A percentile compares a stretch with the other conserved stretches of the same genome.
Conservation (phyloP, 2,329 filamentous ascomycete genomes). For the Trichoderma koningiopsis region DNA sequence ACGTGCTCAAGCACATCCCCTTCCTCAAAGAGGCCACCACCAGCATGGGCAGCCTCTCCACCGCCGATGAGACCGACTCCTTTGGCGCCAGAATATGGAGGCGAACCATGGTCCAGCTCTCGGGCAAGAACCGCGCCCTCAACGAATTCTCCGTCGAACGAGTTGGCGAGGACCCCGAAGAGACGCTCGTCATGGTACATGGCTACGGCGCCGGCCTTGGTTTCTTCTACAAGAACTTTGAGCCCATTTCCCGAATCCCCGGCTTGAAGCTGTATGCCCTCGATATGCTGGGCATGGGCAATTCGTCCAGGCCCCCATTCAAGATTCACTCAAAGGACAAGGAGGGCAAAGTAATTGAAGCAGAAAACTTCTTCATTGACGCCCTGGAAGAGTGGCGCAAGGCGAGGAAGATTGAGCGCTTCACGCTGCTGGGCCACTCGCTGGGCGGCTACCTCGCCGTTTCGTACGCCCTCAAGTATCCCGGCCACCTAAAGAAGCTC, state of each 20-base stretch:
- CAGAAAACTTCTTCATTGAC: conserved; percentile 95
- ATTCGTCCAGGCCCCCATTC: conserved; percentile 82
- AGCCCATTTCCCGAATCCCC: conserved; percentile 73
- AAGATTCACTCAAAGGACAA: conserved; percentile 80
- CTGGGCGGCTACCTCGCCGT: conserved; percentile 94
- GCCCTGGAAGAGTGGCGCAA: conserved; percentile 94
- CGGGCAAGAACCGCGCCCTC: conserved; percentile 81
- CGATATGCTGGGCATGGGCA: conserved; percentile 95
- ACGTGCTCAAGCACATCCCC: conserved; percentile 83
- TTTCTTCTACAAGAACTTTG: conserved; percentile 99
- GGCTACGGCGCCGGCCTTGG: conserved; percentile 95
- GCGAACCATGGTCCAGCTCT: conserved; percentile 79
- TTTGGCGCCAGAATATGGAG: conserved; percentile 83
- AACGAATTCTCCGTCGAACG: conserved; percentile 94
- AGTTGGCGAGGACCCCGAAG: conserved; percentile 73
- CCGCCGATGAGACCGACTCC: conserved; percentile 65
- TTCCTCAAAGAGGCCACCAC: conserved; percentile 76
- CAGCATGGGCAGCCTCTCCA: conserved; percentile 54
- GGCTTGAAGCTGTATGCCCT: conserved; percentile 91
- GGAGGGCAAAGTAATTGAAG: conserved; percentile 79
- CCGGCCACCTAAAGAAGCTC: conserved; percentile 90
- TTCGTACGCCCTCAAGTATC: conserved; percentile 95
- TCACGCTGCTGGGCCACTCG: conserved; percentile 91
- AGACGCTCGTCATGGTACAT: conserved; percentile 93
- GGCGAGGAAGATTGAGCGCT: conserved; percentile 84